Evolutionary conservation across 1,284 basidiomycete species (phyloP), one percentile per base, ranked within the genome.

Genomic region (Sporisorium scitamineum): DNA sequence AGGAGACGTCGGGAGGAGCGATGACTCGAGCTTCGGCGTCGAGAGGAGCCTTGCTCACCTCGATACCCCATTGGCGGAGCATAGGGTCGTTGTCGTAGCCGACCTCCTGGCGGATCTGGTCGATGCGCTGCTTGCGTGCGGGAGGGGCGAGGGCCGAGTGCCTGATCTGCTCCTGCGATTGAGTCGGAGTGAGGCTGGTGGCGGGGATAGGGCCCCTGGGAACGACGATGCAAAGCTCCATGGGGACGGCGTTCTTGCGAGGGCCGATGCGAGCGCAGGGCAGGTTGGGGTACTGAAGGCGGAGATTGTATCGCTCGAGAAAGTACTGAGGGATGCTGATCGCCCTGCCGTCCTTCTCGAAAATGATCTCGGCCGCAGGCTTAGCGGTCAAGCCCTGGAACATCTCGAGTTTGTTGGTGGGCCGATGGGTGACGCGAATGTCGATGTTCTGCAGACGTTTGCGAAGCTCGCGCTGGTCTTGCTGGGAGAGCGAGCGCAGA

Each of bases 1-100:
- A 81, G 71, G 80, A 31, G 58, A 78, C 76, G 77, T 75, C 65
- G 59, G 68, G 84, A 5, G 85, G 84, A 6, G 59, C 39, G 26
- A 88, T 78, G 18, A 86, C 76, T 1, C 87, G 81, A 5, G 85
- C 87, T 22, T 82, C 45, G 5, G 85, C 72, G 41, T 26, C 70
- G 78, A 84, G 69, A 74, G 87, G 86, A 8, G 76, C 24, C 0
- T 37, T 52, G 9, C 83, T 66, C 41, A 88, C 82, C 39, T 86
- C 77, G 54, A 88, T 54, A 5, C 86, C 87, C 87, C 87, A 88
- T 6, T 80, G 72, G 26, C 77, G 37, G 18, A 80, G 51, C 47
- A 59, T 37, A 18, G 53, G 57, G 31, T 67, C 70, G 26, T 27
- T 42, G 52, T 81, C 80, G 61, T 78, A 80, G 59, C 37, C 58